Base-by-base conservation (phyloP, 129 eudicot genomes). In the Kitagawia praeruptora region DNA sequence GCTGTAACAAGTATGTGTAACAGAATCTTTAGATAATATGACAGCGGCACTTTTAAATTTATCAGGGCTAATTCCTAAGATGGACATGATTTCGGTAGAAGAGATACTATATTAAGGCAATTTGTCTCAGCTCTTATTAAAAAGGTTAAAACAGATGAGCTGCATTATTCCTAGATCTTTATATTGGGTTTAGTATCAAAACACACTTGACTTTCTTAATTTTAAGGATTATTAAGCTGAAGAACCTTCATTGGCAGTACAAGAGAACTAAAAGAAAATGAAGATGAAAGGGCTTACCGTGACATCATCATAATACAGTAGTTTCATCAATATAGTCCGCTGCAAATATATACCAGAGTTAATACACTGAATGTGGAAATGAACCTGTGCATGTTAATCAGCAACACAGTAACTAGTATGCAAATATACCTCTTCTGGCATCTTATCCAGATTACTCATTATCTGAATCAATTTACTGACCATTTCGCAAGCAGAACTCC, bases 251-350 rank as follows among this genome's bases (percentile, higher is more conserved):
- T 16, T 12, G 44, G 23, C 41, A 15, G 6, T 69, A 44, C 77
- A 9, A n/a, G 13, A 74, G n/a, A 46, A 15, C 31, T 41, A 46
- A 79, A 40, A 25, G 16, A 53, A 27, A 37, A 31, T 79, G 74
- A 72, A 38, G 78, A 74, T 61, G 66, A 81, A 82, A 66, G 67
- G 80, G 51, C 89, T 66, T 92, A 96, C 99, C 93, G 99, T 96
- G 78, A 96, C 97, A 89, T 92, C 97, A 83, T 96, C 97, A 81
- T 89, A 87, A 75, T 96, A 96, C 58, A 87, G 87, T 53, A 96
- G 95, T 85, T 96, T 96, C 99, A 96, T 96, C 93, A 96, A 63
- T 73, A 96, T 91, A 83, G 97, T 96, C 61, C 99, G 99, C 99
- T 96, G 99, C 82, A 85, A 82, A 75, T 16, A 74, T 64, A 61